Percentiles rank a stretch among this genome's conserved stretches.
Evolutionary conservation across 768 basidiomycete species (phyloP).

Genomic region (Jaapia argillacea): DNA sequence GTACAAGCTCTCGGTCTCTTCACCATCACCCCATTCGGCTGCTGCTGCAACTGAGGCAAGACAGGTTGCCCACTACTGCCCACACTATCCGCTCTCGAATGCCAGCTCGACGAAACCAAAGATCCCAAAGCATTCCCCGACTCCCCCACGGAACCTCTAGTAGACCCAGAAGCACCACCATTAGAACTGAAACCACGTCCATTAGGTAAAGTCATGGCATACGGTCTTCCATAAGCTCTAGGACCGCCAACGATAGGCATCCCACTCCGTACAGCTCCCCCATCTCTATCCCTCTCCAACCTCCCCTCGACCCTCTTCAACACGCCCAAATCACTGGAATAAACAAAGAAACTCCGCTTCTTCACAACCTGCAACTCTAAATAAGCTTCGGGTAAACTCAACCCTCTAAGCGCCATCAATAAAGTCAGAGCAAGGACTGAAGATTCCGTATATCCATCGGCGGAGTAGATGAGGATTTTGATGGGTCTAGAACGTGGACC

Average conservation of each 20-base stretch:
- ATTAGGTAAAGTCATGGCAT: background rate
- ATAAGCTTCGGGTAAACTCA: constrained; percentile 82
- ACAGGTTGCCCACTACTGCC: background rate
- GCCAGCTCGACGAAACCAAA: background rate
- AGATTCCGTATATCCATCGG: constrained; percentile 91
- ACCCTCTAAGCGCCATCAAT: constrained; percentile 65
- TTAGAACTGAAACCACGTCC: background rate
- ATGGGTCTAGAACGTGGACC: constrained; percentile 41
- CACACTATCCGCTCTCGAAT: background rate
- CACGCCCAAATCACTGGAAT: constrained; percentile 67
- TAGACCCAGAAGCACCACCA: background rate
- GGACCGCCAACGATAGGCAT: background rate
- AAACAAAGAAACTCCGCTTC: constrained; percentile 85
- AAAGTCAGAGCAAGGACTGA: constrained; percentile 80
- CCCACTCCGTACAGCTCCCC: background rate
- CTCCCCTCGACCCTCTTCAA: constrained; percentile 59
- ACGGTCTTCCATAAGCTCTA: background rate
- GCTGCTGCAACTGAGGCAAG: constrained; percentile 7
- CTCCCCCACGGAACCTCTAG: background rate
- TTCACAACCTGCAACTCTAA: constrained; percentile 80
- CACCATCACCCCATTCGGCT: constrained; percentile 15
- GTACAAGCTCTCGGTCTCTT: constrained; percentile 63
- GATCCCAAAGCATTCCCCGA: background rate
- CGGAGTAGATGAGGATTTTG: constrained; percentile 72
- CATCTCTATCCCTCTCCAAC: constrained; percentile 22